A percentile compares a stretch with the other conserved stretches of the same genome.
phyloP scores from a whole-genome alignment of 441 rosid genomes.

The Aquilaria agallochum region DNA sequence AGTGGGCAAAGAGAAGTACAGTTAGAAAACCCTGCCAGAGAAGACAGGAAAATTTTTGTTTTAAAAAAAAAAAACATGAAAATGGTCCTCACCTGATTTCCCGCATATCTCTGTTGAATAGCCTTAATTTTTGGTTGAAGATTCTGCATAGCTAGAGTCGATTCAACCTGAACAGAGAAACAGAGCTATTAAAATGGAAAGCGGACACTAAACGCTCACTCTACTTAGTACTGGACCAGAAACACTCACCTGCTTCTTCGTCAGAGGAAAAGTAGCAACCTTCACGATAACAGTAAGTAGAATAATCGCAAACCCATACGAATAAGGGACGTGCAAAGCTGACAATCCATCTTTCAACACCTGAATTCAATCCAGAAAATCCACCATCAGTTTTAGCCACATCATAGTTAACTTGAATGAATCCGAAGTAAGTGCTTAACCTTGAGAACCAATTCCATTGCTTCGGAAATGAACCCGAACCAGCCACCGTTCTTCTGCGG shows the following conservation, averaged over 20 bases:
- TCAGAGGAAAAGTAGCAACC: constrained; percentile 73
- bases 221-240: constrained; percentile 1
- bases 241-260: constrained; percentile 72
- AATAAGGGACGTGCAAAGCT: constrained; percentile 73
- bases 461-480: constrained; percentile 87
- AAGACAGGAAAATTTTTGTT: background rate
- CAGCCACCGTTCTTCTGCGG: constrained; percentile 79
- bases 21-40: constrained; percentile 3
- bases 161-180: constrained; percentile 65
- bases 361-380: constrained; percentile 25
- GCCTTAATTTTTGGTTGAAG: constrained; percentile 96
- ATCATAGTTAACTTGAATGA: constrained; percentile 1
- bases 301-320: constrained; percentile 91
- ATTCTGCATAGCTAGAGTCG: constrained; percentile 94
- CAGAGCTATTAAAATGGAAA: constrained; percentile 1
- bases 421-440: constrained; percentile 20
- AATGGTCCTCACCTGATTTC: constrained; percentile 65
- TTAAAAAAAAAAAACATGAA: too few relatives aligned
- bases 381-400: background rate
- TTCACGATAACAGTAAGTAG: constrained; percentile 82
- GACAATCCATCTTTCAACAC: constrained; percentile 77
- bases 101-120: constrained; percentile 94
- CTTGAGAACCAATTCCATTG: constrained; percentile 86
- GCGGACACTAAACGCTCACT: background rate
- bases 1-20: constrained; percentile 11